Conservation (phyloP, 2,329 filamentous ascomycete genomes). For the Emergomyces africanus region DNA sequence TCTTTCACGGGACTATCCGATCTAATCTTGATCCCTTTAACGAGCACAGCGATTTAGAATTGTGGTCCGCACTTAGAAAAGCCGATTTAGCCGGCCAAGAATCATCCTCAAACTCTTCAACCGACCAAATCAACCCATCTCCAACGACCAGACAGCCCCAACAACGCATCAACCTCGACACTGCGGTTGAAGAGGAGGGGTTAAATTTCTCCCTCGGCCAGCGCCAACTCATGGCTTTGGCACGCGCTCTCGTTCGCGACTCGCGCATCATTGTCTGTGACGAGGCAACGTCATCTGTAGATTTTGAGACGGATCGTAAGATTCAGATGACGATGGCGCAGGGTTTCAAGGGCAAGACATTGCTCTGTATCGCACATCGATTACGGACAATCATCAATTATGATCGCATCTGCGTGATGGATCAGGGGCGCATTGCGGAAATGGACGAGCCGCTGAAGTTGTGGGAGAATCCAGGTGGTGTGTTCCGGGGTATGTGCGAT, state of each 20-base stretch:
- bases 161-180: constrained; percentile 66
- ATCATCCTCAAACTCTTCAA: constrained; percentile 5
- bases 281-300: constrained; percentile 84
- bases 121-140: constrained; percentile 4
- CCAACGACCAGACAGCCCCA: constrained; percentile 8
- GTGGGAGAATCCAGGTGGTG: constrained; percentile 55
- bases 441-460: constrained; percentile 63
- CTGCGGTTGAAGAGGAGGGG: constrained; percentile 79
- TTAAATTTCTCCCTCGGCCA: constrained; percentile 93
- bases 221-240: constrained; percentile 88
- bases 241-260: constrained; percentile 74
- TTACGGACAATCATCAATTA: constrained; percentile 88
- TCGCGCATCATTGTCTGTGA: constrained; percentile 93
- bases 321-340: constrained; percentile 80
- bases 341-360: constrained; percentile 73
- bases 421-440: constrained; percentile 75
- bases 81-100: constrained; percentile 29
- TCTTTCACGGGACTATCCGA: constrained; percentile 33
- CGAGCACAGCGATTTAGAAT: constrained; percentile 33
- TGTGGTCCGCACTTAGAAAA: constrained; percentile 35
- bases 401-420: constrained; percentile 95
- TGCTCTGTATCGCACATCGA: constrained; percentile 86
- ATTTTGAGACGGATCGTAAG: constrained; percentile 94
- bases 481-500: constrained; percentile 86
- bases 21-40: constrained; percentile 35